Evolutionary conservation across 257 asterid species (phyloP), one percentile per base, ranked within the genome.

Genomic region (Galeopsis tetrahit): DNA sequence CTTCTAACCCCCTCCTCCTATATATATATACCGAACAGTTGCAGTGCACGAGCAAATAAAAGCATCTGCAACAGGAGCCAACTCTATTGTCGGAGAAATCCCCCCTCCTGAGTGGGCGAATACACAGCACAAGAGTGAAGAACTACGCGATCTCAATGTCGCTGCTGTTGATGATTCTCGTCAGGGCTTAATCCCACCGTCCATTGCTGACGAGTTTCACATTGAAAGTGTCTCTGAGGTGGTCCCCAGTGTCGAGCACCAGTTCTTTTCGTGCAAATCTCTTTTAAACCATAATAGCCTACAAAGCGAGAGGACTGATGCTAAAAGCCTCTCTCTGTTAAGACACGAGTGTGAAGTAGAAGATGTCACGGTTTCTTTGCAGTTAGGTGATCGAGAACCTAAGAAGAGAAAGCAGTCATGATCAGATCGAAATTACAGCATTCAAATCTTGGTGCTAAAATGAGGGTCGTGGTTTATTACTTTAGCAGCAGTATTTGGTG

Each of bases 361-460:
- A n/a, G 93, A 84, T 39, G 56, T 84, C 31, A 85, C 81, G 2
- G 89, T 91, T 61, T 84, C 96, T 39, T 73, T 93, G 84, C 90
- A 82, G 83, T 78, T 93, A 74, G 98, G 96, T 34, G 95, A 89
- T 78, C 91, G 86, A 0, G 91, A 88, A 70, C 82, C 87, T 5
- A 91, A 91, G 76, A 77, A 80, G 62, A 76, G 78, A 69, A 83
- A 69, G 43, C 59, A 49, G n/a, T n/a, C n/a, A n/a, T 60, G 61
- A 33, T 28, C 33, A 15, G 10, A 21, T 56, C 1, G 17, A 17
- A 15, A n/a, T n/a, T n/a, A n/a, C n/a, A n/a, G n/a, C n/a, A n/a
- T n/a, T n/a, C n/a, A n/a, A n/a, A n/a, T n/a, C n/a, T n/a, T n/a
- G n/a, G n/a, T n/a, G n/a, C n/a, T n/a, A n/a, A n/a, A n/a, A n/a